phyloP scores from a whole-genome alignment of 495 filamentous ascomycete genomes.

The Pyronema omphalodes region DNA sequence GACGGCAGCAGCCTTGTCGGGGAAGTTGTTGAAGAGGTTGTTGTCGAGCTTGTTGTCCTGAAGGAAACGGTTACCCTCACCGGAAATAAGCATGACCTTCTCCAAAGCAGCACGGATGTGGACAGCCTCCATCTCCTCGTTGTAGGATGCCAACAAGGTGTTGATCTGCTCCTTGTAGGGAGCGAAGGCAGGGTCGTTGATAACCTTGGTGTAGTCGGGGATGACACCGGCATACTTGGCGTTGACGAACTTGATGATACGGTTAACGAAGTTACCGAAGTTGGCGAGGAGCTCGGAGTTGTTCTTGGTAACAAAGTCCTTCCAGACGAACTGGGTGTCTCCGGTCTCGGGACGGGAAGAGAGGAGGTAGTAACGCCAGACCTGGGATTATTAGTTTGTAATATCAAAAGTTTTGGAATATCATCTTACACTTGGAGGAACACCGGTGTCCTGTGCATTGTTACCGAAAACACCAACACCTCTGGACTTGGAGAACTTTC shows the following conservation, averaged over 20 bases:
- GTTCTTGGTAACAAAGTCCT: slow-evolving; percentile 63
- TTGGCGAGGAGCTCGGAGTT: slow-evolving; percentile 83
- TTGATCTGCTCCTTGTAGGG: slow-evolving; percentile 48
- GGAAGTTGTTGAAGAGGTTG: slow-evolving; percentile 49
- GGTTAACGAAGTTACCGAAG: slow-evolving; percentile 85
- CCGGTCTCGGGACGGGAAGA: slow-evolving; percentile 74
- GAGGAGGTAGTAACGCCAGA: slow-evolving; percentile 88
- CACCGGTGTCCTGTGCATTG: slow-evolving; percentile 72
- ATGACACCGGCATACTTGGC: slow-evolving; percentile 51
- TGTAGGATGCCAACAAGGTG: slow-evolving; percentile 44
- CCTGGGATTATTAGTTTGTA: slow-evolving; percentile 26
- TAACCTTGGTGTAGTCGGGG: slow-evolving; percentile 40
- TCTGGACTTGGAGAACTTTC: slow-evolving; percentile 89
- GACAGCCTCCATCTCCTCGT: slow-evolving; percentile 52
- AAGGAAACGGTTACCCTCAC: slow-evolving; percentile 61
- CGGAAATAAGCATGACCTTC: slow-evolving; percentile 51
- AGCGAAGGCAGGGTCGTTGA: slow-evolving; percentile 30
- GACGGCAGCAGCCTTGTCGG: slow-evolving; percentile 54
- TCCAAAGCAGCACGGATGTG: slow-evolving; percentile 56
- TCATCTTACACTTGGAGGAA: slow-evolving; percentile 36
- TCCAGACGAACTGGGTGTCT: slow-evolving; percentile 82
- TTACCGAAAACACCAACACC: slow-evolving; percentile 82
- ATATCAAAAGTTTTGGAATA: background rate
- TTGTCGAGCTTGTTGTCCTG: slow-evolving; percentile 74
- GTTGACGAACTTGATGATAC: slow-evolving; percentile 78